Percentiles rank a stretch among this genome's conserved stretches.
These are phyloP conservation scores for Tetrahymena thermophila DNA, from an alignment of 73 alveolate genomes.

Conservation along the genomic window DNA sequence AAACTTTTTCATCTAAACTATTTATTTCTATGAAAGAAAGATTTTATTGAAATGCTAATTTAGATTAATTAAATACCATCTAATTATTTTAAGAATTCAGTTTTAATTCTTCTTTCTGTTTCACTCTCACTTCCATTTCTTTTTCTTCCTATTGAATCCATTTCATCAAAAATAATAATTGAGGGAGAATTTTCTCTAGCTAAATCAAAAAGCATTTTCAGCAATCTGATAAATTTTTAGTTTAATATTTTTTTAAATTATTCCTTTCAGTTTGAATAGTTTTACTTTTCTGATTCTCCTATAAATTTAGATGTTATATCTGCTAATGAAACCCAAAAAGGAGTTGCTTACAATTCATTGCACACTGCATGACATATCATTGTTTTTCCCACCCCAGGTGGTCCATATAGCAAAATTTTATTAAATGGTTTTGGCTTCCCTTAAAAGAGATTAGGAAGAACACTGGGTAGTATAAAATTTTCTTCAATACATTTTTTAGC, in stretches of 20 bases:
- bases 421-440: slow-evolving; percentile 48
- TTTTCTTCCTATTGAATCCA: slow-evolving; percentile 96
- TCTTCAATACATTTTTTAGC: slow-evolving; percentile 46
- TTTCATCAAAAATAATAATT: slow-evolving; percentile 98
- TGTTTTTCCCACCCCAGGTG: slow-evolving; percentile 99
- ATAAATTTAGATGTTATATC: slow-evolving; percentile 97
- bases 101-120: slow-evolving; percentile 53
- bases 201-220: slow-evolving; percentile 93
- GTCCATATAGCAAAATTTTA: slow-evolving; percentile 85
- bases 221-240: slow-evolving; percentile 76
- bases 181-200: slow-evolving; percentile 99
- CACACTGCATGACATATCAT: slow-evolving; percentile 98
- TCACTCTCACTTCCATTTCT: slow-evolving; percentile 55
- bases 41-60: background rate
- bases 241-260: background rate
- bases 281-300: slow-evolving; percentile 90
- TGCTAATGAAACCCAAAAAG: slow-evolving; percentile 95
- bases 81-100: slow-evolving; percentile 64
- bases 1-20: slow-evolving; percentile 43
- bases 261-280: background rate
- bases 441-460: slow-evolving; percentile 32
- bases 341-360: slow-evolving; percentile 93
- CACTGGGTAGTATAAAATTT: slow-evolving; percentile 25
- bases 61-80: slow-evolving; percentile 32
- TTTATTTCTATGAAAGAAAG: background rate